phyloP scores from a whole-genome alignment of 139 green algal species.

The Tetradesmus obliquus region DNA sequence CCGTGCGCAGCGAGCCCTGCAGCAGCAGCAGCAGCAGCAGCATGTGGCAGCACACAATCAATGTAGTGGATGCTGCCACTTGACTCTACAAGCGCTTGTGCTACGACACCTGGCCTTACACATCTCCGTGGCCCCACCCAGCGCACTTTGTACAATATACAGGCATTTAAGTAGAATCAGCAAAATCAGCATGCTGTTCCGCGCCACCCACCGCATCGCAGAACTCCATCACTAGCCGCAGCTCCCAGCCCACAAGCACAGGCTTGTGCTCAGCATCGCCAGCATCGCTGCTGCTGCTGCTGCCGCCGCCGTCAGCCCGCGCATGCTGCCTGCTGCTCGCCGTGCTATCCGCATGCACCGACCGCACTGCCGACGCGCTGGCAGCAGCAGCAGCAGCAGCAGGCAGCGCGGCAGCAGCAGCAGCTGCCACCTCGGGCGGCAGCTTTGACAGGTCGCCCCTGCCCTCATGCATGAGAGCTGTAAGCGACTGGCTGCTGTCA shows the following conservation, averaged over 20 bases:
- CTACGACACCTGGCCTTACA: not conserved
- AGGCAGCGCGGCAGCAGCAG: conserved; percentile 28
- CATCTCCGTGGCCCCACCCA: not conserved
- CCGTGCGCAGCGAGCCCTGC: conserved; percentile 41
- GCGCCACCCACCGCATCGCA: conserved; percentile 52
- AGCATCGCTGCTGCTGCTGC: not conserved
- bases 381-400: conserved; percentile 16
- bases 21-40: not conserved
- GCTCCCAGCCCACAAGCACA: conserved; percentile 47
- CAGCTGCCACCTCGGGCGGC: conserved; percentile 19
- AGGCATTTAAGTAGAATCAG: not conserved
- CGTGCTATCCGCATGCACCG: not conserved
- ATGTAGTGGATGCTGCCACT: not conserved
- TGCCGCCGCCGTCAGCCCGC: not conserved
- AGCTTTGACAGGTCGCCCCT: not conserved
- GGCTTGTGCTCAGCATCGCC: not conserved
- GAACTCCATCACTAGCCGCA: conserved; percentile 63
- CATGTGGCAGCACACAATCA: not conserved
- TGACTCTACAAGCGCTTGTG: not conserved
- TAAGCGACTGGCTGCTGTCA: conserved; percentile 29
- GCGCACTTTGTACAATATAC: no score
- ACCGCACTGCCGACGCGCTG: not conserved
- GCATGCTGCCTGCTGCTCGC: not conserved
- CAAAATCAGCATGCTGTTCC: not conserved
- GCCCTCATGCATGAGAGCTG: not conserved